Conservation (phyloP, 768 basidiomycete genomes). For the Boletus rufocinnamomeus region DNA sequence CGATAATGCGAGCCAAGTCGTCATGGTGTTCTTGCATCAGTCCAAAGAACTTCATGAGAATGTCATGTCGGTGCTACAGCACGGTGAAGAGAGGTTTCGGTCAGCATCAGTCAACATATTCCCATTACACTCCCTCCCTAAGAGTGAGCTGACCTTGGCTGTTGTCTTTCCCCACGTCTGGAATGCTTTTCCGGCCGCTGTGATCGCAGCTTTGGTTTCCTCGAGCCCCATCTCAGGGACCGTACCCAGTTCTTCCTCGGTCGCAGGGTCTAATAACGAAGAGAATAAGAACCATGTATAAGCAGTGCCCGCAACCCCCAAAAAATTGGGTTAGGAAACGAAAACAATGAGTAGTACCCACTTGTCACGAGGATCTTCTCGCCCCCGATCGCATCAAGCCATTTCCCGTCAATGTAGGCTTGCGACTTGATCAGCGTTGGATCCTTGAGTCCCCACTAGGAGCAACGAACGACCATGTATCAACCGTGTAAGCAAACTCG, state of each 20-base stretch:
- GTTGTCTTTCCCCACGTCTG: slow-evolving; percentile 85
- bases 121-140: neutral
- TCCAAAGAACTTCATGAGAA: slow-evolving; percentile 74
- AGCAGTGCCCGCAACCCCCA: neutral
- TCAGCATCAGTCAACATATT: neutral
- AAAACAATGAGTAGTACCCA: slow-evolving; percentile 37
- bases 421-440: slow-evolving; percentile 70
- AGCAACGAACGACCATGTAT: neutral
- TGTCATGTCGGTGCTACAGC: slow-evolving; percentile 72
- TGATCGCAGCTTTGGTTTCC: slow-evolving; percentile 84
- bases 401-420: slow-evolving; percentile 82
- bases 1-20: slow-evolving; percentile 85
- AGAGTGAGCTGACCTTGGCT: slow-evolving; percentile 59
- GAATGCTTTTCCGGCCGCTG: slow-evolving; percentile 79
- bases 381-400: slow-evolving; percentile 78
- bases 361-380: slow-evolving; percentile 75
- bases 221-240: slow-evolving; percentile 87
- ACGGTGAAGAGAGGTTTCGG: neutral
- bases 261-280: slow-evolving; percentile 75
- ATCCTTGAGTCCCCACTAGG: slow-evolving; percentile 77
- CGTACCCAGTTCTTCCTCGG: slow-evolving; percentile 76
- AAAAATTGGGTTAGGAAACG: neutral
- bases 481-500: neutral
- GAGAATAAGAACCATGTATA: slow-evolving; percentile 1
- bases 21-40: slow-evolving; percentile 85